These are phyloP conservation scores for Dothiorella sarmentorum DNA, from an alignment of 2,329 filamentous ascomycete genomes.

Conservation along the genomic window DNA sequence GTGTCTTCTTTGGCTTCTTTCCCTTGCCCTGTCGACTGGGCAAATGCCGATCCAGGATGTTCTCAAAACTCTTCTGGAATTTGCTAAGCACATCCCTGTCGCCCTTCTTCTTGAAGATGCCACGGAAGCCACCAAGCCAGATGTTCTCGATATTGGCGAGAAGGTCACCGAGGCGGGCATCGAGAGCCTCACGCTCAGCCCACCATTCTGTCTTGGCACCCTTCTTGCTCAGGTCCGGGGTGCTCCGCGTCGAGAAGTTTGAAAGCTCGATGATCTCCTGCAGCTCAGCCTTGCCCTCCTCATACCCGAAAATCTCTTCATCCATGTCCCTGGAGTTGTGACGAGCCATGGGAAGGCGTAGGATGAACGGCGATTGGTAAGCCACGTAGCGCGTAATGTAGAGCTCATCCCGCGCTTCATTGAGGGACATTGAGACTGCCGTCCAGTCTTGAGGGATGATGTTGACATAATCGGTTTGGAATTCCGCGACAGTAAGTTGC, in stretches of 20 bases:
- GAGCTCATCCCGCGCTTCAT: constrained; percentile 77
- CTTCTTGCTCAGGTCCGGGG: constrained; percentile 68
- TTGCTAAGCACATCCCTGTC: constrained; percentile 63
- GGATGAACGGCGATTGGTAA: constrained; percentile 73
- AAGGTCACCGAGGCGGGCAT: constrained; percentile 71
- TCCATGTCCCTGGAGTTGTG: constrained; percentile 78
- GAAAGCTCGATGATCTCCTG: constrained; percentile 76
- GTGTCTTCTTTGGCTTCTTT: constrained; percentile 47
- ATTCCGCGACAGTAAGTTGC: constrained; percentile 47
- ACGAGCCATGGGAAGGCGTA: constrained; percentile 79
- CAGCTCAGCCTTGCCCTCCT: constrained; percentile 74
- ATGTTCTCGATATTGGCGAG: constrained; percentile 83
- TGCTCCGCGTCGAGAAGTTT: constrained; percentile 77
- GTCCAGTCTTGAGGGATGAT: constrained; percentile 81
- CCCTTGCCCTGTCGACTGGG: constrained; percentile 71
- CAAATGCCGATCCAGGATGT: constrained; percentile 76
- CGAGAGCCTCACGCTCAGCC: constrained; percentile 76
- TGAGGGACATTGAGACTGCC: constrained; percentile 79
- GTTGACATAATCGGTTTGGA: constrained; percentile 79
- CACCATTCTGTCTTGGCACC: constrained; percentile 84
- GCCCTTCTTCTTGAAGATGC: constrained; percentile 75
- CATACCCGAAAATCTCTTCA: constrained; percentile 77
- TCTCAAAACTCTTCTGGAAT: constrained; percentile 75
- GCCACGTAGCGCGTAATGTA: constrained; percentile 82
- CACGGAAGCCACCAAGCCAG: constrained; percentile 93